phyloP scores from a whole-genome alignment of 345 rosid genomes.

The Salix udensis region DNA sequence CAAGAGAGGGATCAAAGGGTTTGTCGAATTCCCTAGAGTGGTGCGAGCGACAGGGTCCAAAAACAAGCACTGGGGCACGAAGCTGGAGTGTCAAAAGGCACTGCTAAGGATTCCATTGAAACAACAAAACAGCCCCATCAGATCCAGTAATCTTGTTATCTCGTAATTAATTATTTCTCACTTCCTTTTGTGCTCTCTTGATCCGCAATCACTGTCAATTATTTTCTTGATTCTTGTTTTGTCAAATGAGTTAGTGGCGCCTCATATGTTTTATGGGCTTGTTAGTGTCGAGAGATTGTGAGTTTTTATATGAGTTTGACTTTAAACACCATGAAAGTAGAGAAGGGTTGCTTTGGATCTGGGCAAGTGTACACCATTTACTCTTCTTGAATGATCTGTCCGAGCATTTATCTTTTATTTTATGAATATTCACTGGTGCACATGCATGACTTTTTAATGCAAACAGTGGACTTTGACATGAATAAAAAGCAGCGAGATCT shows the following conservation, averaged over 20 bases:
- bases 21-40: constrained; percentile 74
- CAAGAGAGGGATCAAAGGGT: constrained; percentile 81
- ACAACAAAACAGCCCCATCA: constrained; percentile 53
- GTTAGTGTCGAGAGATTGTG: constrained; percentile 1
- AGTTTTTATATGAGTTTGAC: neutral
- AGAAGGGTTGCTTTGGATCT: constrained; percentile 21
- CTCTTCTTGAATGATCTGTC: constrained; percentile 5
- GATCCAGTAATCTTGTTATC: constrained; percentile 37
- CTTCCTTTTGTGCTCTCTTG: constrained; percentile 1
- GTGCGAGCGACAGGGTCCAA: constrained; percentile 66
- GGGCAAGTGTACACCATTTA: neutral
- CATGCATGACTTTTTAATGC: constrained; percentile 19
- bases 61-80: constrained; percentile 70
- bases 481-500: neutral
- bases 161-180: constrained; percentile 13
- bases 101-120: constrained; percentile 71
- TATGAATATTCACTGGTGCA: neutral
- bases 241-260: constrained; percentile 1
- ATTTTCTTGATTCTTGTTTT: constrained; percentile 13
- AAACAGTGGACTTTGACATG: constrained; percentile 1
- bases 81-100: constrained; percentile 75
- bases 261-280: neutral
- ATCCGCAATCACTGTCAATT: neutral
- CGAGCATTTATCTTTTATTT: neutral
- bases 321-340: neutral